Evolutionary conservation across 768 basidiomycete species (phyloP).

Genomic region (Tricholoma furcatifolium): DNA sequence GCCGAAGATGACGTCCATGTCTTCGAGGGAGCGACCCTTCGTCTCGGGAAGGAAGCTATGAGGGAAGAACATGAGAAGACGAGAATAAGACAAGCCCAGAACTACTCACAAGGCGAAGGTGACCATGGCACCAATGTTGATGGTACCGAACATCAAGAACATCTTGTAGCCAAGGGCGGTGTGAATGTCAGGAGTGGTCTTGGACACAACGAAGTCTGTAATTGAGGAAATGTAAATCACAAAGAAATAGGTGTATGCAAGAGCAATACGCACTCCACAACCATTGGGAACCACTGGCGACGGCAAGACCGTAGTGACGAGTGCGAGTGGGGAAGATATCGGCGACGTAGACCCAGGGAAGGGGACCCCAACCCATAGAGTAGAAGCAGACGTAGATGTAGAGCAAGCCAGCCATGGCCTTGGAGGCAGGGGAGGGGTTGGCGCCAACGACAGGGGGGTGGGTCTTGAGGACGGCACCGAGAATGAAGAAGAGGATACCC

Average conservation of each 20-base stretch:
- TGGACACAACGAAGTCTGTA: constrained; percentile 69
- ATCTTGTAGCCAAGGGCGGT: constrained; percentile 68
- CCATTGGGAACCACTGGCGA: constrained; percentile 81
- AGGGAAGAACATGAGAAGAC: not conserved
- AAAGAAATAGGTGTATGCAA: not conserved
- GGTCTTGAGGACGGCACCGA: constrained; percentile 81
- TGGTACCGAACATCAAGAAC: constrained; percentile 74
- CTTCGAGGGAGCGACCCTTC: constrained; percentile 54
- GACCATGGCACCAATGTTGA: constrained; percentile 72
- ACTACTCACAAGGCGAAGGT: constrained; percentile 57
- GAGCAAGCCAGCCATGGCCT: constrained; percentile 84
- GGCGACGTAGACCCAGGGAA: constrained; percentile 62
- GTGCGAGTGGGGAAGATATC: constrained; percentile 90
- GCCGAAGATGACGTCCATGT: constrained; percentile 56
- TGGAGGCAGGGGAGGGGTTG: constrained; percentile 52
- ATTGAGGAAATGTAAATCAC: not conserved
- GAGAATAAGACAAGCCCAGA: not conserved
- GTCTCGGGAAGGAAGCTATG: constrained; percentile 59
- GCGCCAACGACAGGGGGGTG: constrained; percentile 40
- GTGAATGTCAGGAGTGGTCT: constrained; percentile 65
- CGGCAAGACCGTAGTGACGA: constrained; percentile 74
- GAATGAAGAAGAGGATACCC: constrained; percentile 79
- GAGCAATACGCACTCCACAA: constrained; percentile 58
- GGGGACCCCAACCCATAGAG: constrained; percentile 79
- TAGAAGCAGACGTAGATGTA: constrained; percentile 90